phyloP scores from a whole-genome alignment of 306 rosid species.

The Phaseolus lunatus region DNA sequence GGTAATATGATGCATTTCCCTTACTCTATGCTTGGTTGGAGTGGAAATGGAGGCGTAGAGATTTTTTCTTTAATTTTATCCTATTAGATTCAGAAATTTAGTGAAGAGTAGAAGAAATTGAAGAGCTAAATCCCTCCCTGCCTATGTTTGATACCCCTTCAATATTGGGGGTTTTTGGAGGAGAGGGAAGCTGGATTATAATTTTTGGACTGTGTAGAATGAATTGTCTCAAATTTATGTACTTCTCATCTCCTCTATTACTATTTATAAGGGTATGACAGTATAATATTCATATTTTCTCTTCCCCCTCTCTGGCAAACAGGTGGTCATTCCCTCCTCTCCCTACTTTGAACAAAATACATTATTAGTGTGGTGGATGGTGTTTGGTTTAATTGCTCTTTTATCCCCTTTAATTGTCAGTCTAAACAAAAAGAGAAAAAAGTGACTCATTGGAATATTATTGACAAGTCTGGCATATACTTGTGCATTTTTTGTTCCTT shows the following conservation, averaged over 20 bases:
- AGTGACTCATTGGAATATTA: background rate
- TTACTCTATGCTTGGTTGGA: background rate
- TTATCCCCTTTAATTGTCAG: constrained; percentile 5
- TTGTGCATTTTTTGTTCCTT: background rate
- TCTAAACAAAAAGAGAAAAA: background rate
- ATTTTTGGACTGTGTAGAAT: background rate
- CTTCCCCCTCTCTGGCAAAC: background rate
- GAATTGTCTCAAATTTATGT: background rate
- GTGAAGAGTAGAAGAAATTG: background rate
- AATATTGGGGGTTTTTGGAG: background rate
- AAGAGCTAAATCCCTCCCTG: background rate
- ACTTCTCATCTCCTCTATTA: background rate
- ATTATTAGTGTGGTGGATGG: too few relatives aligned
- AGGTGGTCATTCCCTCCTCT: too few relatives aligned
- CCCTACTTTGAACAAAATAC: too few relatives aligned
- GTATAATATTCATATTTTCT: background rate
- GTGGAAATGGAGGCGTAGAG: background rate
- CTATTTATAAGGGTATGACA: background rate
- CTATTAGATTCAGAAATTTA: background rate
- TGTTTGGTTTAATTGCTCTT: background rate
- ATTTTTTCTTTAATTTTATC: background rate
- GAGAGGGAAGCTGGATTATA: background rate
- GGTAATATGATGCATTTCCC: constrained; percentile 23
- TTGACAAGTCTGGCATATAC: too few relatives aligned
- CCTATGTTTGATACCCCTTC: background rate